Evolutionary conservation across 108 stramenopile genomes (phyloP), one percentile per base, ranked within the genome.

Genomic region (Skeletonema costatum): DNA sequence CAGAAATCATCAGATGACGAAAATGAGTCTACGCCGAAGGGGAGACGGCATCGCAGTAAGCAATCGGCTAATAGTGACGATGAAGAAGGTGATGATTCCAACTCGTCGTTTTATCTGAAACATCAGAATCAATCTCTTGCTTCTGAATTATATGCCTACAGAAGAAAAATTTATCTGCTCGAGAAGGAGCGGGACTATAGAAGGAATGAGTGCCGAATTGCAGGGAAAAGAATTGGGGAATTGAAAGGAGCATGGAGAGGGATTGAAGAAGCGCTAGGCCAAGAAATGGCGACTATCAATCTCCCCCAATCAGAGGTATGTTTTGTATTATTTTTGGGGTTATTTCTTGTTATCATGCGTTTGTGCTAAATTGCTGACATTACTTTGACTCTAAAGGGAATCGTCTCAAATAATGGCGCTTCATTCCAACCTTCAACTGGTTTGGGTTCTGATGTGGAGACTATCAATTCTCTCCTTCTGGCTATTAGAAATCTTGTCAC

Each of bases 61-160:
- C 70, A 70, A 80, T 78, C 14, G n/a, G 73, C 77, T 1, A 74
- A 66, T 32, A 68, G 79, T 32, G 84, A 81, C 35, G 87, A 87
- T 42, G 88, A 86, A 33, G 88, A 90, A 29, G 88, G 80, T 11
- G 81, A 87, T 29, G 81, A 75, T 17, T 77, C 85, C 66, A 76
- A 82, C 19, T 48, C 66, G 29, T 60, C 83, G 2, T 95, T 93
- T 76, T 95, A 87, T 58, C 70, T 96, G 31, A 82, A 88, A 44
- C 89, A 90, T 71, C 93, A 94, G 73, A 96, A 96, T 73, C 68
- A 68, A 63, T 89, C 93, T 7, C 68, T 96, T 32, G 87, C 88
- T 19, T 78, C 82, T 48, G 96, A 96, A 73, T 82, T 94, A 5
- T 80, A 84, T 39, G 65, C 81, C 13, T 79, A 89, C 11, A 76